phyloP scores from a whole-genome alignment of 495 filamentous ascomycete species.

The Platismatia glauca region DNA sequence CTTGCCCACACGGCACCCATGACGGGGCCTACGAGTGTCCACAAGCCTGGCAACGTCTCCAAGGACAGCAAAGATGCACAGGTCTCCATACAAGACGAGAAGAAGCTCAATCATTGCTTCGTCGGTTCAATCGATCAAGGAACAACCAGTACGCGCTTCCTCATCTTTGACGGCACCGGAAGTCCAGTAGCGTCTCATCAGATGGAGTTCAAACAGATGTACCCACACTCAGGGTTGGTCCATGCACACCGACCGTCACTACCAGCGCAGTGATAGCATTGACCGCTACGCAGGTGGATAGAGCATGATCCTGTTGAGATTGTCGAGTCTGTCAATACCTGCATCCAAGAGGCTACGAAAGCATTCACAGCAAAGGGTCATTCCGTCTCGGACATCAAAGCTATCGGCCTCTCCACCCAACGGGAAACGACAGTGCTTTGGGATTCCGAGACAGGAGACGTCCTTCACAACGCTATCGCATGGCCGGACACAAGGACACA shows the following conservation, averaged over 20 bases:
- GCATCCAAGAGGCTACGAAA: conserved; percentile 73
- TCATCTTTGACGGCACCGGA: conserved; percentile 80
- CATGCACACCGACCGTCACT: conserved; percentile 13
- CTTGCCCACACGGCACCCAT: not conserved
- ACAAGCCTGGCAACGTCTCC: not conserved
- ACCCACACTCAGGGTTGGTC: conserved; percentile 80
- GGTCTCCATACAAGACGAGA: conserved; percentile 12
- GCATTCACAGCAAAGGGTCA: conserved; percentile 65
- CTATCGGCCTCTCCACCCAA: conserved; percentile 90
- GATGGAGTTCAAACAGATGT: conserved; percentile 82
- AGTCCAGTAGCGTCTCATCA: conserved; percentile 80
- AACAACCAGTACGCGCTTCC: conserved; percentile 85
- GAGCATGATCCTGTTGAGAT: conserved; percentile 86
- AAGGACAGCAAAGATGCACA: not conserved
- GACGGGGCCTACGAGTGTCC: not conserved
- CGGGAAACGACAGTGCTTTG: conserved; percentile 88
- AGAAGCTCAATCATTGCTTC: conserved; percentile 31
- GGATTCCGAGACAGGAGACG: conserved; percentile 79
- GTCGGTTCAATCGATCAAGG: conserved; percentile 82
- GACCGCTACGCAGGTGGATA: conserved; percentile 60
- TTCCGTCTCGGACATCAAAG: conserved; percentile 62
- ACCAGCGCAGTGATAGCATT: conserved; percentile 7
- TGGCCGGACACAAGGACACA: conserved; percentile 90
- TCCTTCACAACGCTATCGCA: conserved; percentile 81
- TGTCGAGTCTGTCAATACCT: conserved; percentile 67